A percentile compares a stretch with the other conserved stretches of the same genome.
phyloP scores from a whole-genome alignment of 345 rosid genomes.

The Brassica rapa region DNA sequence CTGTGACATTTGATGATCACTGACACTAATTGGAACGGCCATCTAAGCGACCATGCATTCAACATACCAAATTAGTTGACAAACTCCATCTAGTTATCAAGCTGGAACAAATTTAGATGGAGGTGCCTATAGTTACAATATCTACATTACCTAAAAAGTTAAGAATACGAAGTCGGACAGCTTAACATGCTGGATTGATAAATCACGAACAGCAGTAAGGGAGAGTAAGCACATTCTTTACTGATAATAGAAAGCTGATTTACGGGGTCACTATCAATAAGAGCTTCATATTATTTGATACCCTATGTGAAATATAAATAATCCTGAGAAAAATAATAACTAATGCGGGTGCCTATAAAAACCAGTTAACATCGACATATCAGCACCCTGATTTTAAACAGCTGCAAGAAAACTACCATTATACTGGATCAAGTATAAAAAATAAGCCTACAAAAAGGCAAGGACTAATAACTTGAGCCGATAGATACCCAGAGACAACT shows the following conservation, averaged over 20 bases:
- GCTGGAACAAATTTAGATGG: slow-evolving; percentile 15
- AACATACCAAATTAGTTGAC: slow-evolving; percentile 30
- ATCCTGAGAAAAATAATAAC: slow-evolving; percentile 13
- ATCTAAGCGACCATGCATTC: slow-evolving; percentile 20
- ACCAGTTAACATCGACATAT: slow-evolving; percentile 17
- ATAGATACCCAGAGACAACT: background rate
- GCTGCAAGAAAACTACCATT: slow-evolving; percentile 10
- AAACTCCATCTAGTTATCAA: slow-evolving; percentile 29
- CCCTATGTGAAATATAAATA: background rate
- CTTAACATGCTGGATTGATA: slow-evolving; percentile 17
- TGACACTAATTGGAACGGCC: slow-evolving; percentile 15
- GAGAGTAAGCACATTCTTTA: slow-evolving; percentile 3
- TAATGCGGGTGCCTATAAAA: slow-evolving; percentile 9
- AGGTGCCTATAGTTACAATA: slow-evolving; percentile 15
- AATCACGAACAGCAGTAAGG: background rate
- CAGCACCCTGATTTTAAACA: slow-evolving; percentile 8
- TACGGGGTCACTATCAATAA: slow-evolving; percentile 3
- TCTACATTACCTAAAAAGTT: slow-evolving; percentile 24
- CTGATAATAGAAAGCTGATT: background rate
- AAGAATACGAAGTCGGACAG: background rate
- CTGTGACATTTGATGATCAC: slow-evolving; percentile 7
- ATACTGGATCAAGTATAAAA: background rate
- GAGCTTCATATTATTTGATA: slow-evolving; percentile 5
- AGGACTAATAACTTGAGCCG: slow-evolving; percentile 1
- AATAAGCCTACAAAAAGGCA: background rate